Base-by-base conservation (phyloP, 768 basidiomycete genomes). In the Rossbeevera mucosa region DNA sequence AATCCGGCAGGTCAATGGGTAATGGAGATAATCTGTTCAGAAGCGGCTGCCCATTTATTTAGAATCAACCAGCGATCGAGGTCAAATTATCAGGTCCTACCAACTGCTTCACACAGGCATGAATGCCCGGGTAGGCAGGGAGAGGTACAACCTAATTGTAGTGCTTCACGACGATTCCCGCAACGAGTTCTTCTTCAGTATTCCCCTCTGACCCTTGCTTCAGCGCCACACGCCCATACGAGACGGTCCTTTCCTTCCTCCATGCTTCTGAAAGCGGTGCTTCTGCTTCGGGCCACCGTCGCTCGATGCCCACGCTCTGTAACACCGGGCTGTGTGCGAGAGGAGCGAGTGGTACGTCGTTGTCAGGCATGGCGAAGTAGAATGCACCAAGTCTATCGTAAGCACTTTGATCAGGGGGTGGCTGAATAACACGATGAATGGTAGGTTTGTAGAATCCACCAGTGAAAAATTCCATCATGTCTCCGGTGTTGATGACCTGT, bases 361-460 rank as follows among this genome's bases (percentile, higher is more conserved):
- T 80, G 54, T 84, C 74, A 0, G 79, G 62, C 73, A 76, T 71
- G 20, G 63, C 54, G 58, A 85, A 85, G 62, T 84, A 83, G 59
- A 81, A 82, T 4, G 73, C 71, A 1, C 82, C 80, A 5, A 83
- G 71, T 18, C 83, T 76, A 22, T 76, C 68, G 52, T 72, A 66
- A 8, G 58, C 62, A 22, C 65, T 72, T 56, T 85, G 83, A 55
- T 82, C 80, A 0, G 55, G 52, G 2, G 81, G 82, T 2, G 82
- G 83, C 59, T 77, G 78, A 16, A 81, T 66, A 28, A 83, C 82
- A 21, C 82, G 79, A 59, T 85, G 82, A 48, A 83, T 78, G 1
- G 82, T 84, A 5, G 75, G 76, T 7, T 70, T 74, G 61, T 82
- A 83, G 58, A 70, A 82, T 0, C 81, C 80, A 0, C 82, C 80